These are phyloP conservation scores for Vitis amurensis DNA, from an alignment of 164 flowering plant species.

Conservation along the genomic window DNA sequence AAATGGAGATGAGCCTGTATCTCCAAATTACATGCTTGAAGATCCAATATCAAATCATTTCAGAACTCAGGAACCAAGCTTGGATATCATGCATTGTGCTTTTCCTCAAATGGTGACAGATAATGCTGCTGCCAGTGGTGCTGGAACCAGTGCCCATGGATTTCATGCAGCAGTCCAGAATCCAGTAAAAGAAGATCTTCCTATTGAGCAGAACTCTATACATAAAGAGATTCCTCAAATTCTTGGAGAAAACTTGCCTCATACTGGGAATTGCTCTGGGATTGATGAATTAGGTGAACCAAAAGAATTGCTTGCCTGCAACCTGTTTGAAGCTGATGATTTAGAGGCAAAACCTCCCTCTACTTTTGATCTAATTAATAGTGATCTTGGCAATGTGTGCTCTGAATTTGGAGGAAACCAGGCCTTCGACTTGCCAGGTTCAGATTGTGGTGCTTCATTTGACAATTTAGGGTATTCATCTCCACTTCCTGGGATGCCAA, in stretches of 20 bases:
- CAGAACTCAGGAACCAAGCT: slow-evolving; percentile 43
- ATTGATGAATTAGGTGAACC: slow-evolving; percentile 32
- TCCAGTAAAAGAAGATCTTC: slow-evolving; percentile 26
- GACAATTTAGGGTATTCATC: slow-evolving; percentile 47
- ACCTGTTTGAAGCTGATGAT: slow-evolving; percentile 32
- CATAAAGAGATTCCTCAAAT: slow-evolving; percentile 30
- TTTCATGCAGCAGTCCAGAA: slow-evolving; percentile 21
- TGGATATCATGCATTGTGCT: slow-evolving; percentile 36
- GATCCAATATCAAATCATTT: slow-evolving; percentile 38
- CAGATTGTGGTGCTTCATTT: slow-evolving; percentile 50
- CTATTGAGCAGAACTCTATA: slow-evolving; percentile 27
- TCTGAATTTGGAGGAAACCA: slow-evolving; percentile 42
- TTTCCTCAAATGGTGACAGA: slow-evolving; percentile 38
- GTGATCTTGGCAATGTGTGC: slow-evolving; percentile 16
- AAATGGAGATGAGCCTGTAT: slow-evolving; percentile 33
- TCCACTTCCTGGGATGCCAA: slow-evolving; percentile 44
- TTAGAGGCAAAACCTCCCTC: slow-evolving; percentile 22
- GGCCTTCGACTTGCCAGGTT: slow-evolving; percentile 35
- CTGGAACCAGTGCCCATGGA: slow-evolving; percentile 14
- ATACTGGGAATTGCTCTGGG: slow-evolving; percentile 17
- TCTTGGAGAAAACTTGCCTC: slow-evolving; percentile 28
- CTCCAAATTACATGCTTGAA: slow-evolving; percentile 30
- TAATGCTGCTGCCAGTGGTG: slow-evolving; percentile 16
- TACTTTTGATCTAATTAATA: slow-evolving; percentile 26
- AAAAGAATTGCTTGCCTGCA: slow-evolving; percentile 25